These are phyloP conservation scores for Rhodotorula sp. DNA, from an alignment of 1,284 basidiomycete genomes.

Conservation along the genomic window DNA sequence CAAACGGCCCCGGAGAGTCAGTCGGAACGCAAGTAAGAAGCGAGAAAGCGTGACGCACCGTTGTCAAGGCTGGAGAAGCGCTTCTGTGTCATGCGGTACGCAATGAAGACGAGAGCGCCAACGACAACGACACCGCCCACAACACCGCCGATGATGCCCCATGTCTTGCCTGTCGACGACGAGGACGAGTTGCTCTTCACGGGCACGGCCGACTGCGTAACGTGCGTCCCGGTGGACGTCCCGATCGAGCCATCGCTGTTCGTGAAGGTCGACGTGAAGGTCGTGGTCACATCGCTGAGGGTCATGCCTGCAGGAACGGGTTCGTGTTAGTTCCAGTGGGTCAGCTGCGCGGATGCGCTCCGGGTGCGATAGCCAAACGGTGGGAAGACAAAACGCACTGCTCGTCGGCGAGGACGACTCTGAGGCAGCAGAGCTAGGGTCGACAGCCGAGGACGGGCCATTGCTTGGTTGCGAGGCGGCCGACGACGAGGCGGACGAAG, in stretches of 20 bases:
- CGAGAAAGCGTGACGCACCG: slow-evolving; percentile 1
- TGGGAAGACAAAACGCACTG: background rate
- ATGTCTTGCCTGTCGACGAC: slow-evolving; percentile 34
- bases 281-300: slow-evolving; percentile 30
- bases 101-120: slow-evolving; percentile 41
- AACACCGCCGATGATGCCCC: slow-evolving; percentile 47
- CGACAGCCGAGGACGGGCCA: background rate
- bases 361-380: background rate
- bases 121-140: slow-evolving; percentile 45
- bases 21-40: background rate
- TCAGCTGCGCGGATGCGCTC: background rate
- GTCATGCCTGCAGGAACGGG: slow-evolving; percentile 9
- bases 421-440: background rate
- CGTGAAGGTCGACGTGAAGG: slow-evolving; percentile 34
- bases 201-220: slow-evolving; percentile 27
- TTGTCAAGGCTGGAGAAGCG: slow-evolving; percentile 46
- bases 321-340: no score
- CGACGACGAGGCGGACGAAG: background rate
- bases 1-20: background rate
- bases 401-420: background rate
- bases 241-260: slow-evolving; percentile 35
- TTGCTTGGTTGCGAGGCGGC: background rate
- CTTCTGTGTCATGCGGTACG: slow-evolving; percentile 43
- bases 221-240: slow-evolving; percentile 29
- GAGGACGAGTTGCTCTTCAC: slow-evolving; percentile 20